Evolutionary conservation across 768 basidiomycete genomes (phyloP).

Genomic region (Suillus occidentalis): DNA sequence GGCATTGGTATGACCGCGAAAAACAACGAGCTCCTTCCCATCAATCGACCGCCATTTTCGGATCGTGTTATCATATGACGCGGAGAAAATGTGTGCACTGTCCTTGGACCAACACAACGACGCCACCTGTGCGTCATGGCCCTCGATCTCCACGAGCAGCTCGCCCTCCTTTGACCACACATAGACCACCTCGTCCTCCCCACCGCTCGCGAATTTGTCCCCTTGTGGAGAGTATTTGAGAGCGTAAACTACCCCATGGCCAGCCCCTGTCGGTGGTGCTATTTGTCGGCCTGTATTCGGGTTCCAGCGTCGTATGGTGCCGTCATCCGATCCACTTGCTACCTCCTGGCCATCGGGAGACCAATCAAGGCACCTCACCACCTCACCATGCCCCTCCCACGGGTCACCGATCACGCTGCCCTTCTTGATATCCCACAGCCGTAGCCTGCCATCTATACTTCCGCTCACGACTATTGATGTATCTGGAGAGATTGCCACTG

Average conservation of each 20-base stretch:
- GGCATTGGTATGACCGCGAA: background rate
- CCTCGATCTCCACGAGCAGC: background rate
- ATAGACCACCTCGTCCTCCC: background rate
- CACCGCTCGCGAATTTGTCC: background rate
- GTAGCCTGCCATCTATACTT: background rate
- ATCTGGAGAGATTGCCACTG: background rate
- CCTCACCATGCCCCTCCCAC: background rate
- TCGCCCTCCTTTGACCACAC: background rate
- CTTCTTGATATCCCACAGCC: background rate
- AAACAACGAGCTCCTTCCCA: background rate
- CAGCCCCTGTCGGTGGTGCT: background rate
- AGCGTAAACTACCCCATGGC: background rate
- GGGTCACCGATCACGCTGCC: background rate
- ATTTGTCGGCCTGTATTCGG: constrained; percentile 1
- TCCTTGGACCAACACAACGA: constrained; percentile 1
- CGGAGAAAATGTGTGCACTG: background rate
- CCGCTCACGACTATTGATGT: background rate
- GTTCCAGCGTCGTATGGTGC: constrained; percentile 17
- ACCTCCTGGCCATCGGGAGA: constrained; percentile 15
- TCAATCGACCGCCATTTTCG: background rate
- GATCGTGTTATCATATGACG: background rate
- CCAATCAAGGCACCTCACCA: constrained; percentile 10
- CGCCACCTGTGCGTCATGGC: background rate
- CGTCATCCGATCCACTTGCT: constrained; percentile 14
- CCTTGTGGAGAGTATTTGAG: background rate